Evolutionary conservation across 495 filamentous ascomycete genomes (phyloP), one percentile per base, ranked within the genome.

Genomic region (Cercophora newfieldiana): DNA sequence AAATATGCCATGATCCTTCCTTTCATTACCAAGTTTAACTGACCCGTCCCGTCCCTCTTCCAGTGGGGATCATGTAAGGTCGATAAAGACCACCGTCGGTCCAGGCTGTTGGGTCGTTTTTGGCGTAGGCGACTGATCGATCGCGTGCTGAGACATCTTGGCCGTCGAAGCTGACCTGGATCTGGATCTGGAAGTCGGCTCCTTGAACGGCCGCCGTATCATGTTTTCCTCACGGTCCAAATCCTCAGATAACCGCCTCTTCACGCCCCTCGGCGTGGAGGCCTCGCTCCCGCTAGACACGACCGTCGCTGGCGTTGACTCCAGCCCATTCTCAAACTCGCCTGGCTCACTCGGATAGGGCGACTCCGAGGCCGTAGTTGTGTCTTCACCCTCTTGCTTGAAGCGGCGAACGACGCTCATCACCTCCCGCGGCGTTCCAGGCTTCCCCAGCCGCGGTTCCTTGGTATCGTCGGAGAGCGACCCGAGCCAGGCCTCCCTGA

Each of bases 401-500:
- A 44, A 44, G 37, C 37, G 37, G 37, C 18, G 10, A 16, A 44
- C 37, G 2, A 44, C 37, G 18, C 37, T 44, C 14, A 21, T 3
- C 7, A 2, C 6, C 49, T 53, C 49, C n/a, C 49, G 49, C 53
- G 37, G 37, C 37, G 37, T 14, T 16, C 33, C 59, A 14, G n/a
- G n/a, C n/a, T n/a, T n/a, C n/a, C n/a, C n/a, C n/a, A n/a, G n/a
- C n/a, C n/a, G n/a, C n/a, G n/a, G n/a, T n/a, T n/a, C n/a, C n/a
- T n/a, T n/a, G n/a, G 55, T 44, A 7, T 69, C 70, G 57, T 78
- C 77, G 25, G 67, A 67, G 10, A 80, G 56, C 1, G 74, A 74
- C 0, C 72, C 75, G 7, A 74, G 64, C 79, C 78, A 90, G 0
- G 90, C 88, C 64, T 88, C 81, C 21, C 89, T 75, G 3, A 92